Percentiles rank a stretch among this genome's conserved stretches.
Conservation (phyloP, 2,329 filamentous ascomycete species). For the Epicoccum nigrum region DNA sequence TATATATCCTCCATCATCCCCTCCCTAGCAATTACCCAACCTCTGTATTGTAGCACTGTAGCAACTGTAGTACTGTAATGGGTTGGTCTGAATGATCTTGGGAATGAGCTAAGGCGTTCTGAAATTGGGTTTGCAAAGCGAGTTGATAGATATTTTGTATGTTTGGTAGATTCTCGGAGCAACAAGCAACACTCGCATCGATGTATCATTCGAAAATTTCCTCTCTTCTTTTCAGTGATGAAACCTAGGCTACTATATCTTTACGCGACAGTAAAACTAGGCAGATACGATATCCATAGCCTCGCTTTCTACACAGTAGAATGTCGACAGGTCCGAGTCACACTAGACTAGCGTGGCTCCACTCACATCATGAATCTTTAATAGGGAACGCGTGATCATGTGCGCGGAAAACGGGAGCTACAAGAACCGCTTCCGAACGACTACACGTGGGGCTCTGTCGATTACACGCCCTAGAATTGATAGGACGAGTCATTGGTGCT, state of each 20-base stretch:
- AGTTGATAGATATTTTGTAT: conserved; percentile 16
- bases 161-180: neutral
- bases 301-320: too few relatives aligned
- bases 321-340: neutral
- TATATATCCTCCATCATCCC: conserved; percentile 11
- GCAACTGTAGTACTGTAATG: conserved; percentile 17
- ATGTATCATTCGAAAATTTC: conserved; percentile 9
- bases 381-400: conserved; percentile 7
- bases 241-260: too few relatives aligned
- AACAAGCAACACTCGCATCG: conserved; percentile 2
- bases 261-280: too few relatives aligned
- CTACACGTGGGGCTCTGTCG: neutral
- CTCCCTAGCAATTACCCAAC: conserved; percentile 2
- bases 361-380: too few relatives aligned
- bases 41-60: conserved; percentile 15
- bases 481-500: neutral
- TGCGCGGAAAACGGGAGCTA: conserved; percentile 12
- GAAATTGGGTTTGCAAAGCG: conserved; percentile 8
- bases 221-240: too few relatives aligned
- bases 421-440: neutral
- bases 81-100: conserved; percentile 11
- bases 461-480: conserved; percentile 7
- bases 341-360: neutral
- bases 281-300: too few relatives aligned
- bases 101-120: conserved; percentile 16